Conservation (phyloP, 2,329 filamentous ascomycete genomes). For the Talaromyces verruculosus region DNA sequence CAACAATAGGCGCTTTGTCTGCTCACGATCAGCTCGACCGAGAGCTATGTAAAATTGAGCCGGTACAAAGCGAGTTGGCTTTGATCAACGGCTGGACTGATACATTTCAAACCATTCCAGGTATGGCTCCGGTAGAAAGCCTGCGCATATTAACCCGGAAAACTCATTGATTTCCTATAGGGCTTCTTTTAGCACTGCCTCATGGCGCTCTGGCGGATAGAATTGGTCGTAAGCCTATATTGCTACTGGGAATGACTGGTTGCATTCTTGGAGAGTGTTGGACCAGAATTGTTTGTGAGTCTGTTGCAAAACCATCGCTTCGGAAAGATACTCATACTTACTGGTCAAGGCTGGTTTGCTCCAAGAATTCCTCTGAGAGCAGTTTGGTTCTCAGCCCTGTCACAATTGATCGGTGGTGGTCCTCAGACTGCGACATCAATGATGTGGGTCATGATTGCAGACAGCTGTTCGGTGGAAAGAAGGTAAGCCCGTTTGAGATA, state of each 20-base stretch:
- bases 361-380: constrained; percentile 9
- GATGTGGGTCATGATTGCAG: constrained; percentile 9
- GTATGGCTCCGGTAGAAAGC: background rate
- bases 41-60: constrained; percentile 13
- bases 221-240: constrained; percentile 1
- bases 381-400: constrained; percentile 8
- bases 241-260: constrained; percentile 5
- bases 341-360: constrained; percentile 8
- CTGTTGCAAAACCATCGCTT: constrained; percentile 2
- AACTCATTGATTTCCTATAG: background rate
- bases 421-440: constrained; percentile 9
- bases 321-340: constrained; percentile 3
- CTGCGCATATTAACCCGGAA: background rate
- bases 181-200: background rate
- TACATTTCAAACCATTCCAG: constrained; percentile 9
- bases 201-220: constrained; percentile 1
- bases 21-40: background rate
- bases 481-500: constrained; percentile 4
- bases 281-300: constrained; percentile 11
- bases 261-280: constrained; percentile 9
- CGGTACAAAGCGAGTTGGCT: constrained; percentile 12
- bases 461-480: constrained; percentile 9
- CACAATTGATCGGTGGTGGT: constrained; percentile 10
- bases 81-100: constrained; percentile 3
- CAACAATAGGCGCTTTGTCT: background rate